Conservation (phyloP, 176 grass and related monocot genomes). For the Bromus sterilis region DNA sequence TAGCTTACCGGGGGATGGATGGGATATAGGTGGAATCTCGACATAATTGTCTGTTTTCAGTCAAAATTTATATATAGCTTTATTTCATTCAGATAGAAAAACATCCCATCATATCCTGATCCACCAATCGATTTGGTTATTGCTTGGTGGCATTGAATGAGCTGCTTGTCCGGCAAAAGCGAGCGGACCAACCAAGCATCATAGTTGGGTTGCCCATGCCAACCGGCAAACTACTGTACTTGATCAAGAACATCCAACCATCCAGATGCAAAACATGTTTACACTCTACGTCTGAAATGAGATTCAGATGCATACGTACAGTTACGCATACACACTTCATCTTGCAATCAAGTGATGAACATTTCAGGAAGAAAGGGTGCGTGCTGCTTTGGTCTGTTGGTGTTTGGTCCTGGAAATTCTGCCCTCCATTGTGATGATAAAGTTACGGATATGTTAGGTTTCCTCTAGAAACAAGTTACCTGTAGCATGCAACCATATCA, state of each 20-base stretch:
- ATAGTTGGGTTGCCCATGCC: slow-evolving; percentile 13
- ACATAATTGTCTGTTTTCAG: too few relatives aligned
- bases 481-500: slow-evolving; percentile 13
- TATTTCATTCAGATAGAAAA: not conserved
- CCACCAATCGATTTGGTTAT: not conserved
- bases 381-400: not conserved
- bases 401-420: slow-evolving; percentile 11
- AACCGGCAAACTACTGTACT: slow-evolving; percentile 13
- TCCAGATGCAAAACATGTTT: slow-evolving; percentile 16
- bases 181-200: slow-evolving; percentile 4
- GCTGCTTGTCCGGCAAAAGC: slow-evolving; percentile 34
- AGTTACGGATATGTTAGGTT: slow-evolving; percentile 7
- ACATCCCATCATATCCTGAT: slow-evolving; percentile 7
- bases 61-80: too few relatives aligned
- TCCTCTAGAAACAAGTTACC: not conserved
- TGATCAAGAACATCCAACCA: not conserved
- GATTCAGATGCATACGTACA: not conserved
- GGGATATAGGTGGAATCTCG: too few relatives aligned
- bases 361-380: not conserved
- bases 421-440: not conserved
- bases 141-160: slow-evolving; percentile 29
- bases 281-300: not conserved
- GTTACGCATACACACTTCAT: not conserved
- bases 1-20: too few relatives aligned
- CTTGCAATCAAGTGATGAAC: not conserved